Evolutionary conservation across 2,329 filamentous ascomycete species (phyloP), one percentile per base, ranked within the genome.

Genomic region (Aspergillus hiratsukae): DNA sequence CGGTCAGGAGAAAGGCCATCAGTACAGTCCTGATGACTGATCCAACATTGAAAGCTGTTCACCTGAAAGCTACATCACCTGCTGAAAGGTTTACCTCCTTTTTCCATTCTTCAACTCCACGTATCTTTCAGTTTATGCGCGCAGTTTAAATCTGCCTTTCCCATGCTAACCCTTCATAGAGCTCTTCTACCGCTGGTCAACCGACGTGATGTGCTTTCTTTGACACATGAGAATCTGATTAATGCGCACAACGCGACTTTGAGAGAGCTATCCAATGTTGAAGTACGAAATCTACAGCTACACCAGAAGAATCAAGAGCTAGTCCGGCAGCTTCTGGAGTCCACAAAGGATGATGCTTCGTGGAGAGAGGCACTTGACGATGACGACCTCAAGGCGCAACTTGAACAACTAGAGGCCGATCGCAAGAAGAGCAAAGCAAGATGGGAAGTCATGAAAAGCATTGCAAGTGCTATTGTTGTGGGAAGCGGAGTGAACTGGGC

Each of bases 401-500:
- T 91, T 27, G 75, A 81, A 37, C 75, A 74, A 51, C 75, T 87
- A 10, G 84, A 90, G 64, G 74, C 70, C 5, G 81, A 86, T 43
- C 75, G 89, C 57, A 85, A 81, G 64, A 76, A 77, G 23, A 87
- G 85, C 69, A 83, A 83, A 59, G 84, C 85, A 62, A 82, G 82
- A 66, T 90, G 87, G 86, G 84, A 85, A 66, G 85, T 87, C 21
- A 83, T 93, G 72, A 94, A 93, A 75, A 88, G 84, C 25, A 84
- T 91, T 45, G 81, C 88, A n/a, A 89, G 88, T 66, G 90, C 88
- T 19, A 81, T 91, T 54, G 83, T 96, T 49, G 89, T 85, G 4
- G 90, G 89, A 3, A 95, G 90, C 71, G 91, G 91, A 49, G 79
- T 94, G 53, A 86, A 95, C 67, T 96, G 91, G 91, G 85, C 84